A percentile compares a stretch with the other conserved stretches of the same genome.
These are phyloP conservation scores for Isabelozyma rhagii DNA, from an alignment of 805 yeast species.

Conservation along the genomic window DNA sequence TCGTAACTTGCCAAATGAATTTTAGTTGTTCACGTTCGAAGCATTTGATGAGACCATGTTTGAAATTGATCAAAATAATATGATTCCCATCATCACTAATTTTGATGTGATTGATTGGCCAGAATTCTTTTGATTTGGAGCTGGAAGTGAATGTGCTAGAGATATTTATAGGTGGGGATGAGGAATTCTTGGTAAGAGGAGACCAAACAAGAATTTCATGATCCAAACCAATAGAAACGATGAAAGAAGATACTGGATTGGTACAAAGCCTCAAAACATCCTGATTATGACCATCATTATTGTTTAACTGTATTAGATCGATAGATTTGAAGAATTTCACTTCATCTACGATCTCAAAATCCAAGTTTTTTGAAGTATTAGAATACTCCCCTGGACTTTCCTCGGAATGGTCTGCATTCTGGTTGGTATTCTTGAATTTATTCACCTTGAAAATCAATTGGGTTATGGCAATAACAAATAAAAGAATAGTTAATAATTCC, in stretches of 20 bases:
- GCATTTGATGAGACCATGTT: slow-evolving; percentile 52
- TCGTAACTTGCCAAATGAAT: slow-evolving; percentile 54
- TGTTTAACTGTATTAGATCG: slow-evolving; percentile 13
- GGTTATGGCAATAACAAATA: slow-evolving; percentile 47
- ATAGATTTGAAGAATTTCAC: slow-evolving; percentile 26
- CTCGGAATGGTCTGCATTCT: neutral
- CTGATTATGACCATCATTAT: slow-evolving; percentile 48
- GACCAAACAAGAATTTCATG: slow-evolving; percentile 74
- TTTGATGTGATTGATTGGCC: slow-evolving; percentile 62
- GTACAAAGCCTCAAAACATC: slow-evolving; percentile 64
- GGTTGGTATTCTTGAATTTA: neutral
- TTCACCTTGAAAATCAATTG: slow-evolving; percentile 13
- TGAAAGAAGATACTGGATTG: slow-evolving; percentile 56
- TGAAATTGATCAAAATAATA: slow-evolving; percentile 51
- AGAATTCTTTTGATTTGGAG: slow-evolving; percentile 45
- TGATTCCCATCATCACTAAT: slow-evolving; percentile 59
- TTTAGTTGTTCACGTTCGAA: slow-evolving; percentile 55
- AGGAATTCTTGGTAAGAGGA: slow-evolving; percentile 40
- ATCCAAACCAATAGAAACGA: slow-evolving; percentile 71
- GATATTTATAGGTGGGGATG: slow-evolving; percentile 19
- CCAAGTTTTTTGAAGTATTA: slow-evolving; percentile 2
- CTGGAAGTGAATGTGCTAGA: slow-evolving; percentile 41
- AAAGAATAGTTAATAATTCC: slow-evolving; percentile 52
- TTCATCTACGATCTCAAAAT: slow-evolving; percentile 13
- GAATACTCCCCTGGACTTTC: neutral